A percentile compares a stretch with the other conserved stretches of the same genome.
Conservation (phyloP, 1,284 basidiomycete genomes). For the Papiliotrema flavescens region DNA sequence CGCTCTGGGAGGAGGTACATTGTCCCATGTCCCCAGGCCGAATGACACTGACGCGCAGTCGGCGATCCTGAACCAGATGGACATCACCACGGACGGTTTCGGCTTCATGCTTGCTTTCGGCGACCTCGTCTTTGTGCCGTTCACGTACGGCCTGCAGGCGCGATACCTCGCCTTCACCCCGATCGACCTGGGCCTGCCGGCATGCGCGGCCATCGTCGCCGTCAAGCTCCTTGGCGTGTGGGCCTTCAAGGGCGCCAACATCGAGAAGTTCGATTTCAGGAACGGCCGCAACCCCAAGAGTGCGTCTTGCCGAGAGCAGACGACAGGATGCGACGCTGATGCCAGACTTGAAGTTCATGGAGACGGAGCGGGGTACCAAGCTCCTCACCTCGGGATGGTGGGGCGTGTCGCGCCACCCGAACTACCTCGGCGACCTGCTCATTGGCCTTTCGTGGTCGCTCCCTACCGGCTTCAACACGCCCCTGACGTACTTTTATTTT, state of each 20-base stretch:
- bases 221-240: constrained; percentile 78
- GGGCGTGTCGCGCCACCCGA: constrained; percentile 90
- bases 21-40: too few species aligned
- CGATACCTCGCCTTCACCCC: constrained; percentile 88
- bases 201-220: constrained; percentile 60
- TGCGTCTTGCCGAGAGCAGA: constrained; percentile 24
- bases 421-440: constrained; percentile 65
- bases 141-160: constrained; percentile 89
- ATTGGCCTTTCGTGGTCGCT: constrained; percentile 75
- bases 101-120: constrained; percentile 98
- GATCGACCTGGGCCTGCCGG: constrained; percentile 68
- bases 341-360: constrained; percentile 69
- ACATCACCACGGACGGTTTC: constrained; percentile 96
- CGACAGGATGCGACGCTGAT: not conserved
- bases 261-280: constrained; percentile 94
- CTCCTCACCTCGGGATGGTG: constrained; percentile 96
- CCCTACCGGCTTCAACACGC: constrained; percentile 85
- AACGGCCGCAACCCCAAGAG: constrained; percentile 91
- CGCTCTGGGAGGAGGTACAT: constrained; percentile 79
- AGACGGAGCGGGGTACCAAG: constrained; percentile 82
- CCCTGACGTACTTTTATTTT: constrained; percentile 95
- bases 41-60: constrained; percentile 35
- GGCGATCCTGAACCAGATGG: constrained; percentile 92
- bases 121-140: constrained; percentile 92
- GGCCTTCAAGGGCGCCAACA: constrained; percentile 85